These are phyloP conservation scores for Boletellus sp. DNA, from an alignment of 1,284 basidiomycete genomes.

Conservation along the genomic window DNA sequence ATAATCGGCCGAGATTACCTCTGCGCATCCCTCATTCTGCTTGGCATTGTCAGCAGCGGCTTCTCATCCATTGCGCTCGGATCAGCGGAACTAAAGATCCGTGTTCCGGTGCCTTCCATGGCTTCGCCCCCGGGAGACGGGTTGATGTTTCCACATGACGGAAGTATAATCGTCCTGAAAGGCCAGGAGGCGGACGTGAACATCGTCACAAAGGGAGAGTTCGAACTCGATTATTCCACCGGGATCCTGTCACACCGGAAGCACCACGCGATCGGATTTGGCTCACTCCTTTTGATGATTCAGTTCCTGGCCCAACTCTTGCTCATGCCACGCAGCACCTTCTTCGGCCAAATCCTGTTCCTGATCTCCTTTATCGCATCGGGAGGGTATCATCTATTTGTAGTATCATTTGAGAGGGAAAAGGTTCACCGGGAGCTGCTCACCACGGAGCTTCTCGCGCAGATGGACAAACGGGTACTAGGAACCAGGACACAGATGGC, in stretches of 20 bases:
- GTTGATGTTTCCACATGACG: slow-evolving; percentile 14
- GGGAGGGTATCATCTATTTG: slow-evolving; percentile 28
- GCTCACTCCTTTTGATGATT: slow-evolving; percentile 22
- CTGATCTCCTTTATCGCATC: slow-evolving; percentile 25
- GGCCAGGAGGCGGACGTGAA: slow-evolving; percentile 27
- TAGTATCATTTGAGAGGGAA: slow-evolving; percentile 23
- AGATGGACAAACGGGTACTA: slow-evolving; percentile 12
- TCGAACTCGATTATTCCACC: slow-evolving; percentile 20
- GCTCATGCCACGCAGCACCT: slow-evolving; percentile 18
- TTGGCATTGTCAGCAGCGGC: slow-evolving; percentile 29
- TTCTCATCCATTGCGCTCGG: slow-evolving; percentile 26
- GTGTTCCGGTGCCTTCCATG: slow-evolving; percentile 19
- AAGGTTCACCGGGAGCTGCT: slow-evolving; percentile 23
- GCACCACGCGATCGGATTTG: slow-evolving; percentile 15
- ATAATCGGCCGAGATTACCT: slow-evolving; percentile 16
- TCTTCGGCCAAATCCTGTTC: slow-evolving; percentile 30
- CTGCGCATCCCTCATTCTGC: slow-evolving; percentile 30
- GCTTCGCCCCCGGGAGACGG: slow-evolving; percentile 27
- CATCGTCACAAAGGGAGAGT: slow-evolving; percentile 27
- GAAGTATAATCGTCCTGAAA: slow-evolving; percentile 22
- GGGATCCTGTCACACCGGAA: slow-evolving; percentile 9
- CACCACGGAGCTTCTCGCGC: slow-evolving; percentile 5
- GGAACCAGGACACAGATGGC: slow-evolving; percentile 31
- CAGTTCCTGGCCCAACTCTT: slow-evolving; percentile 31
- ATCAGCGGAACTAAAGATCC: slow-evolving; percentile 20